Evolutionary conservation across 106 monocot species (phyloP).

Genomic region (Phalaenopsis aphrodite): DNA sequence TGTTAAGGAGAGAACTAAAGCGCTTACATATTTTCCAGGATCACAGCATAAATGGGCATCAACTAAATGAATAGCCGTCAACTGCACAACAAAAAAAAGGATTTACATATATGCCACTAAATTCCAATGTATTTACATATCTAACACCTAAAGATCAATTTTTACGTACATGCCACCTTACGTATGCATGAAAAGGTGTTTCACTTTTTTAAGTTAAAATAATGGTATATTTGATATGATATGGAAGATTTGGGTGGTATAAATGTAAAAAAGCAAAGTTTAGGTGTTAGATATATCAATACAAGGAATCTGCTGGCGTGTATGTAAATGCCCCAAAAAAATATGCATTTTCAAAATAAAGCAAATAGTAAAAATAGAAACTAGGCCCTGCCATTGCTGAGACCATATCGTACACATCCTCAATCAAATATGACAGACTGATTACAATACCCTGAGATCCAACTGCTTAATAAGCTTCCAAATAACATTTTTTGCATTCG

Average conservation of each 20-base stretch:
- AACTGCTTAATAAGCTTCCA: conserved; percentile 67
- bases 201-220: too few species aligned
- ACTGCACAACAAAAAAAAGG: conserved; percentile 24
- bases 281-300: too few species aligned
- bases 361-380: neutral
- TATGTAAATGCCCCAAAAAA: neutral
- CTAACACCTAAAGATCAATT: too few species aligned
- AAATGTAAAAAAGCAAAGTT: too few species aligned
- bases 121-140: too few species aligned
- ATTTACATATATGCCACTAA: too few species aligned
- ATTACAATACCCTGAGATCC: conserved; percentile 57
- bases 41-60: conserved; percentile 96
- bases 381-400: neutral
- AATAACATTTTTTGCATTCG: conserved; percentile 78
- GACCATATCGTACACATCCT: neutral
- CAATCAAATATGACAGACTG: neutral
- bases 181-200: too few species aligned
- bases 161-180: too few species aligned
- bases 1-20: conserved; percentile 76
- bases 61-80: conserved; percentile 81
- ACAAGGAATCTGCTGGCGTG: too few species aligned
- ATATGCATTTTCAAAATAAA: conserved; percentile 4
- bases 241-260: too few species aligned
- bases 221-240: too few species aligned
- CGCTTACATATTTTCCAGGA: conserved; percentile 94